These are phyloP conservation scores for Pinus tabuliformis DNA, from an alignment of 75 land plant species.

Conservation along the genomic window DNA sequence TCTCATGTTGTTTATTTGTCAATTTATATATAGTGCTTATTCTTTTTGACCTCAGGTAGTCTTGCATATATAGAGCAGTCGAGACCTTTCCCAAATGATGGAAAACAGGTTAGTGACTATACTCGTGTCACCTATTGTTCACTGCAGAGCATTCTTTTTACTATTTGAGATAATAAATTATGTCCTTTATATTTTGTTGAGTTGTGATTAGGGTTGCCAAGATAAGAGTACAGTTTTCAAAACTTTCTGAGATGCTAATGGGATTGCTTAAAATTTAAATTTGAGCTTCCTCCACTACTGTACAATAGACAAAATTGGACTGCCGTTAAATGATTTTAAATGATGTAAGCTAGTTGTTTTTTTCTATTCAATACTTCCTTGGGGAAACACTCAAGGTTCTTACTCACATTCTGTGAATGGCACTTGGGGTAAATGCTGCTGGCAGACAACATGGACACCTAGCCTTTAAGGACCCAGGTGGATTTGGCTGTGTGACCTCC, in stretches of 20 bases:
- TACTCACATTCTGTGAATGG: too few relatives aligned
- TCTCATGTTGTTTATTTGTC: background rate
- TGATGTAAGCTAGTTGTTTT: background rate
- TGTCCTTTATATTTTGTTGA: too few relatives aligned
- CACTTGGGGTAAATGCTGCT: too few relatives aligned
- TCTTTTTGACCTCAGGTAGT: constrained; percentile 50
- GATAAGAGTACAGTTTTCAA: background rate
- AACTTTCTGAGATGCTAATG: background rate
- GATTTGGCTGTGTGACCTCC: too few relatives aligned
- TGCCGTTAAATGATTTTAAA: background rate
- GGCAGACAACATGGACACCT: too few relatives aligned
- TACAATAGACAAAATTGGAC: background rate
- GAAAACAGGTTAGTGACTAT: constrained; percentile 65
- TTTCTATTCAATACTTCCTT: background rate
- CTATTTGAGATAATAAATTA: too few relatives aligned
- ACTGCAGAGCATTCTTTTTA: too few relatives aligned
- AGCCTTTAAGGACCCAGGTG: too few relatives aligned
- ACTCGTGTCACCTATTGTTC: background rate
- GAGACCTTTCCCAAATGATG: constrained; percentile 82
- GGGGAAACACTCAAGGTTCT: too few relatives aligned
- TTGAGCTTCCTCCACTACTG: background rate
- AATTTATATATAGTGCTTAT: too few relatives aligned
- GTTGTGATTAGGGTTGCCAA: too few relatives aligned
- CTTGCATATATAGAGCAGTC: constrained; percentile 91
- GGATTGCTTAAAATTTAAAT: background rate